Percentiles rank a stretch among this genome's conserved stretches.
Evolutionary conservation across 768 basidiomycete species (phyloP).

Genomic region (Russula ochroleuca): DNA sequence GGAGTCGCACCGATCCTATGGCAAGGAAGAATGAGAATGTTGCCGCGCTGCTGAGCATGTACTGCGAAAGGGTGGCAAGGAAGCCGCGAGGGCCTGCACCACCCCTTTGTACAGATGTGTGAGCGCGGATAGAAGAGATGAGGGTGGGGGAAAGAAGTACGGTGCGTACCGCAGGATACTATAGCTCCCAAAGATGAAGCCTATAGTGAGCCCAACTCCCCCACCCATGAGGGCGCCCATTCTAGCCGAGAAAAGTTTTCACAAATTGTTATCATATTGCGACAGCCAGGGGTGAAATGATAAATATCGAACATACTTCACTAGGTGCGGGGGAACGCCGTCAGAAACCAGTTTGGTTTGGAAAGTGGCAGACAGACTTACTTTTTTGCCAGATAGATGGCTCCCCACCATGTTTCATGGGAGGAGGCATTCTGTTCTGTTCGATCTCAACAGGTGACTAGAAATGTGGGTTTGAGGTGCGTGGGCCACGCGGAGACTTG

Average conservation of each 20-base stretch:
- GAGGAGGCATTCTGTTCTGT: conserved; percentile 23
- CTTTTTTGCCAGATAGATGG: conserved; percentile 30
- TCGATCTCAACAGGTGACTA: not conserved
- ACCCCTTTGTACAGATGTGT: conserved; percentile 45
- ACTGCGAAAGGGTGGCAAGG: conserved; percentile 89
- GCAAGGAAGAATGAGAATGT: conserved; percentile 97
- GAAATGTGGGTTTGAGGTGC: not conserved
- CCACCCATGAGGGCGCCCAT: conserved; percentile 93
- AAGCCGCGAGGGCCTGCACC: conserved; percentile 90
- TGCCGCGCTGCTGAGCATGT: conserved; percentile 97
- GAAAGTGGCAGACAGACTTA: conserved; percentile 21
- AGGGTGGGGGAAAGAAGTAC: not conserved
- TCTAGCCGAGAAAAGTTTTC: conserved; percentile 39
- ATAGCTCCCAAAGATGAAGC: conserved; percentile 94
- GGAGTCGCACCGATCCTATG: conserved; percentile 72
- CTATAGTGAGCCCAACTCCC: conserved; percentile 93
- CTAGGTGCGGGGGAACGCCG: conserved; percentile 34
- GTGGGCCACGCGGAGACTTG: not conserved
- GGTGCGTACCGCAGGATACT: conserved; percentile 75
- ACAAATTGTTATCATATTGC: conserved; percentile 3
- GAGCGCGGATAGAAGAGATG: not conserved
- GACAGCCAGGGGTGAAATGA: conserved; percentile 12
- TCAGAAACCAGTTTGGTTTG: conserved; percentile 1
- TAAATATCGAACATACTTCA: conserved; percentile 48
- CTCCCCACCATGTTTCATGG: conserved; percentile 23